Conservation (phyloP, 75 land plant species). For the Selaginella tamariscina region DNA sequence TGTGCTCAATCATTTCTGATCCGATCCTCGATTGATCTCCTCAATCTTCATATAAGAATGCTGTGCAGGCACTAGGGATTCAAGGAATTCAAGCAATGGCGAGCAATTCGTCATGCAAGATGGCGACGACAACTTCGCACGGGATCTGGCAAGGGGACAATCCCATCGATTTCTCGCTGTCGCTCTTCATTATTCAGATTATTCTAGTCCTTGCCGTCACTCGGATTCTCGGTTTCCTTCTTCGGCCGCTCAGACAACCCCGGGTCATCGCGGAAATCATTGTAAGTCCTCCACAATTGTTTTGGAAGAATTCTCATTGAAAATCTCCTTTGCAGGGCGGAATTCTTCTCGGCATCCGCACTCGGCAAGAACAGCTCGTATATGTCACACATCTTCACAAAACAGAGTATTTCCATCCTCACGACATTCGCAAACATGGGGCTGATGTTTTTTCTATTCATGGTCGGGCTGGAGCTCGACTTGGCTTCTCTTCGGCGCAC, state of each 20-base stretch:
- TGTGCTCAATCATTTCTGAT: too few relatives aligned
- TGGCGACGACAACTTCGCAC: neutral
- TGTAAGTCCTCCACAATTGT: neutral
- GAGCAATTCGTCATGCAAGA: neutral
- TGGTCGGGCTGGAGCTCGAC: conserved; percentile 12
- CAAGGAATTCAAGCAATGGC: too few relatives aligned
- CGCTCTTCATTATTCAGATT: conserved; percentile 7
- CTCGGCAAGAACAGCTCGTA: neutral
- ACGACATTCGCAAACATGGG: conserved; percentile 7
- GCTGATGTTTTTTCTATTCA: conserved; percentile 5
- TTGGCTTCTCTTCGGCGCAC: conserved; percentile 9
- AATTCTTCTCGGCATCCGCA: conserved; percentile 4
- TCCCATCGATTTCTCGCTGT: conserved; percentile 4
- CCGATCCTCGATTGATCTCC: too few relatives aligned
- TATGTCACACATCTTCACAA: neutral
- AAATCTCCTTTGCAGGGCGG: conserved; percentile 5
- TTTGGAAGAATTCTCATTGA: neutral
- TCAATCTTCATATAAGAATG: too few relatives aligned
- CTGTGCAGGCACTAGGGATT: too few relatives aligned
- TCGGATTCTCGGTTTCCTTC: conserved; percentile 7
- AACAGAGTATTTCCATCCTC: neutral
- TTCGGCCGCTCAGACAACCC: conserved; percentile 6
- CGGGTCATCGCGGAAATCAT: conserved; percentile 13
- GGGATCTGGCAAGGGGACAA: conserved; percentile 10
- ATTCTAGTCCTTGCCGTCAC: neutral